A percentile compares a stretch with the other conserved stretches of the same genome.
Evolutionary conservation across 1,284 basidiomycete genomes (phyloP).

Genomic region (Polyporus tsugae): DNA sequence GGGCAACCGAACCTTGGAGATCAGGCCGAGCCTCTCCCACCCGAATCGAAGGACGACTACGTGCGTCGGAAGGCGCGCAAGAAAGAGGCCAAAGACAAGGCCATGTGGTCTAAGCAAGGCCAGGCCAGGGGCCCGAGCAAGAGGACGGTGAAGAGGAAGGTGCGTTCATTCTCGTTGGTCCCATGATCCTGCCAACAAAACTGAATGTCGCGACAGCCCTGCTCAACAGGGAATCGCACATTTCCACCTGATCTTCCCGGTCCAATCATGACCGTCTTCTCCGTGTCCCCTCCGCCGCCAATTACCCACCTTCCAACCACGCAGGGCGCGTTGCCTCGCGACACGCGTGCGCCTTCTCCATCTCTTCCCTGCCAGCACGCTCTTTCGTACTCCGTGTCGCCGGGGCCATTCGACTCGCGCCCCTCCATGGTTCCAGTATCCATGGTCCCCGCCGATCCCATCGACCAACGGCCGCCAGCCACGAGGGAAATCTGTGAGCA

Average conservation of each 20-base stretch:
- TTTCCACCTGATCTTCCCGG: neutral
- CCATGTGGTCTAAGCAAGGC: neutral
- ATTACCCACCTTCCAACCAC: neutral
- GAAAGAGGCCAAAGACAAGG: neutral
- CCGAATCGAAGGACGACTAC: neutral
- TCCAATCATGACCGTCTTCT: neutral
- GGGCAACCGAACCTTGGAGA: neutral
- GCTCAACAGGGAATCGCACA: neutral
- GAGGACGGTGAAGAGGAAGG: neutral
- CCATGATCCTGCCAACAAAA: neutral
- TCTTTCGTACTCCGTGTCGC: neutral
- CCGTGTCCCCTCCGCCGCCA: no score
- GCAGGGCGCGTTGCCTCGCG: neutral
- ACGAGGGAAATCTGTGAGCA: neutral
- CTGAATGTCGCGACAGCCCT: neutral
- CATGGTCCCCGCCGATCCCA: neutral
- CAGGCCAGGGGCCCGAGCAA: neutral
- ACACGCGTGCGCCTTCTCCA: neutral
- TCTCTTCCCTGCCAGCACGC: neutral
- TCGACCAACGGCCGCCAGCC: neutral
- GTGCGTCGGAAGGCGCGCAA: neutral
- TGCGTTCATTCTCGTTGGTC: neutral
- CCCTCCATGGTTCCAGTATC: neutral
- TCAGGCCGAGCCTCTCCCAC: neutral
- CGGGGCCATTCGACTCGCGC: no score